Base-by-base conservation (phyloP, 768 basidiomycete species). In the Myochromella boudieri region DNA sequence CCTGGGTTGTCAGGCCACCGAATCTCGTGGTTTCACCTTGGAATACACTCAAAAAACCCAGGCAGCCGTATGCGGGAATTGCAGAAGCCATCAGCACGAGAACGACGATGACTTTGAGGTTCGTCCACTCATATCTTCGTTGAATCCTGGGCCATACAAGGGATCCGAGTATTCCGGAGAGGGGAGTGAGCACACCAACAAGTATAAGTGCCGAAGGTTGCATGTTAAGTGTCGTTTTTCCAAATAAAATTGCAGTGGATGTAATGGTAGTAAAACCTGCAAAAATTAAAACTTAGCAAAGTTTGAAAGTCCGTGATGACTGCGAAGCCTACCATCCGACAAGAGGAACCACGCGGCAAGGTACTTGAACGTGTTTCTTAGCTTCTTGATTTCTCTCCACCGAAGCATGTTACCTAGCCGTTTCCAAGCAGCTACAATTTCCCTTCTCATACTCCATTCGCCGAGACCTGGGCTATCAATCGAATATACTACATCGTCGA, bases 301-400 rank as follows among this genome's bases (percentile, higher is more conserved):
- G 18, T 10, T 6, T 12, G 21, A 11, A n/a, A 6, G 6, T 6
- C 14, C 20, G 8, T 14, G 18, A 4, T 18, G 20, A 20, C 4
- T 6, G 1, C 2, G 5, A 2, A 2, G 65, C 78, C 34, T 42
- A 89, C 92, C 91, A 58, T 98, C 95, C 1, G 89, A 91, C 18
- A 98, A 79, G 10, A 98, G 75, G 63, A 97, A 95, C 94, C 95
- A 97, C 0, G 95, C 92, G 4, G 84, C 79, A 33, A 97, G 83
- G 57, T 91, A 97, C 54, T 78, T 78, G 72, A 95, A 98, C 1
- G 94, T 93, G 58, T 92, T 85, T 24, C 78, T 76, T 12, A 97
- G 71, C 42, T 78, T 77, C 62, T 77, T 78, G 31, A 95, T 81
- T 60, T 95, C 85, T 6, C 67, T 68, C 74, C 81, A 84, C 1